A percentile compares a stretch with the other conserved stretches of the same genome.
Evolutionary conservation across 305 asterid species (phyloP).

Genomic region (Caryopteris hybrid): DNA sequence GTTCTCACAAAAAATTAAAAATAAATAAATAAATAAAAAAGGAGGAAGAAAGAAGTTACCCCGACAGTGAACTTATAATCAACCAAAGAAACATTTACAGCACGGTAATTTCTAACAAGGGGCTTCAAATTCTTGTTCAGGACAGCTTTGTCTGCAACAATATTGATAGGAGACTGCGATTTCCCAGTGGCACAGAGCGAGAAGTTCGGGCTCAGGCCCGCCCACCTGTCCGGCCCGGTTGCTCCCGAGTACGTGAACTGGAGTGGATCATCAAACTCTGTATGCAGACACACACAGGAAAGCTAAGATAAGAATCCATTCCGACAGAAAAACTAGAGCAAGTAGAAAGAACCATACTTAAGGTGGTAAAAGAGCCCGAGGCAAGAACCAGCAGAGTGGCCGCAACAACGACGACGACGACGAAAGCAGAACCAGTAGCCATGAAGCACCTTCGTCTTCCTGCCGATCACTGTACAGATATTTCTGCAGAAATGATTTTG

Average conservation of each 20-base stretch:
- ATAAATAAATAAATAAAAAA: background rate
- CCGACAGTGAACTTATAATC: slow-evolving; percentile 59
- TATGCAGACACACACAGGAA: background rate
- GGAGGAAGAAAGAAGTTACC: slow-evolving; percentile 23
- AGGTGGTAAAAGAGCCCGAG: slow-evolving; percentile 20
- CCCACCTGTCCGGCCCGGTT: slow-evolving; percentile 75
- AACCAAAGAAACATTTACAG: slow-evolving; percentile 55
- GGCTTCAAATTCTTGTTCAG: slow-evolving; percentile 38
- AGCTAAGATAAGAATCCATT: background rate
- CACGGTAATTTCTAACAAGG: slow-evolving; percentile 39
- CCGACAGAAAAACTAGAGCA: background rate
- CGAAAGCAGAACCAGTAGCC: slow-evolving; percentile 19
- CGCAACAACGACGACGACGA: slow-evolving; percentile 9
- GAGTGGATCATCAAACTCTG: slow-evolving; percentile 28
- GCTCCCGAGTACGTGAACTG: slow-evolving; percentile 65
- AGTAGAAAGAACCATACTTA: slow-evolving; percentile 15
- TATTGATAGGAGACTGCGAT: slow-evolving; percentile 68
- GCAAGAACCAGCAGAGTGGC: slow-evolving; percentile 17
- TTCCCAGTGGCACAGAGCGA: slow-evolving; percentile 58
- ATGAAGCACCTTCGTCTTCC: background rate
- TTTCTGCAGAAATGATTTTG: no score
- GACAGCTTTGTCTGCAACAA: slow-evolving; percentile 27
- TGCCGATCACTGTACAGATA: no score
- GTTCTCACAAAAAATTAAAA: no score
- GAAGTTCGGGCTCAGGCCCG: slow-evolving; percentile 53